Conservation (phyloP, 2,329 filamentous ascomycete genomes). For the Fusarium xyrophilum region DNA sequence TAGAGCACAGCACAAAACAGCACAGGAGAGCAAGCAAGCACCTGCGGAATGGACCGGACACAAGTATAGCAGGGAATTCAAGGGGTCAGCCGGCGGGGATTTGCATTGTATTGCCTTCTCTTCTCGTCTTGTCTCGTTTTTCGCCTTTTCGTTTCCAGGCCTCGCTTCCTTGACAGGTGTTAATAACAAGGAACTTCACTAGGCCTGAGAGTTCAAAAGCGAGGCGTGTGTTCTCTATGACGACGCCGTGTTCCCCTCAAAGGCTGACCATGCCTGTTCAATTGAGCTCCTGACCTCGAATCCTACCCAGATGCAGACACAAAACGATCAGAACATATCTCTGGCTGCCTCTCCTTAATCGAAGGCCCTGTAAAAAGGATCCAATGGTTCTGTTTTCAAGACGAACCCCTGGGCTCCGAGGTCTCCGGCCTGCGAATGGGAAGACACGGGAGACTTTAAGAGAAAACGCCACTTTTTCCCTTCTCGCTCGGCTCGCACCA, state of each 20-base stretch:
- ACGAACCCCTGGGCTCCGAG: conserved; percentile 33
- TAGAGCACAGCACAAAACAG: neutral
- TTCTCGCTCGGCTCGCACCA: conserved; percentile 17
- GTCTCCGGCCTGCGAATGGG: conserved; percentile 42
- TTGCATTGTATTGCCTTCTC: conserved; percentile 13
- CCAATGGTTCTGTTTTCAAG: conserved; percentile 14
- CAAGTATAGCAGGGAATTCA: conserved; percentile 20
- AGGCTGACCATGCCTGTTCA: neutral
- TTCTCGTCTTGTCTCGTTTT: conserved; percentile 24
- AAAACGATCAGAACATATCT: conserved; percentile 13
- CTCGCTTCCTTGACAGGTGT: conserved; percentile 9
- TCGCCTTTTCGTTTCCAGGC: conserved; percentile 16
- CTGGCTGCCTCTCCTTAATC: conserved; percentile 15
- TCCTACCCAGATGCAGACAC: neutral
- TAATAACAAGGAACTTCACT: neutral
- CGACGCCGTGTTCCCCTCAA: neutral
- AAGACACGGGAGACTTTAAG: conserved; percentile 31
- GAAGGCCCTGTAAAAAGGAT: conserved; percentile 9
- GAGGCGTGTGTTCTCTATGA: conserved; percentile 15
- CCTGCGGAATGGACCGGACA: conserved; percentile 23
- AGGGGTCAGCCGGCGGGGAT: conserved; percentile 28
- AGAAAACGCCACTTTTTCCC: conserved; percentile 23
- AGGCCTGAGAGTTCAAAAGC: conserved; percentile 1
- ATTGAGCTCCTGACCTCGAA: neutral
- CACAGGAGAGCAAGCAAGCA: neutral